Evolutionary conservation across 306 rosid species (phyloP).

Genomic region (Casuarina equisetifolia): DNA sequence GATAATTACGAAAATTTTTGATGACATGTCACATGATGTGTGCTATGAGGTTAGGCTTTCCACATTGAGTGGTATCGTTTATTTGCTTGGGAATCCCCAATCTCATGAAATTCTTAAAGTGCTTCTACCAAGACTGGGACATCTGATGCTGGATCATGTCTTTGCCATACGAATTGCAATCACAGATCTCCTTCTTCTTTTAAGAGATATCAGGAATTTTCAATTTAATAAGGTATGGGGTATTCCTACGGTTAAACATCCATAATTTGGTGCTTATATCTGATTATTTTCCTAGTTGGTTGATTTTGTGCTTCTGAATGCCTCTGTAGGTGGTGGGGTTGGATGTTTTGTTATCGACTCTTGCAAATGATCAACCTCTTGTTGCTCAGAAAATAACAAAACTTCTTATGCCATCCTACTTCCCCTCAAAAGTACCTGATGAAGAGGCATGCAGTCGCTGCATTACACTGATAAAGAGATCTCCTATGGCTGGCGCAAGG

Average conservation of each 20-base stretch:
- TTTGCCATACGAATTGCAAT: slow-evolving; percentile 55
- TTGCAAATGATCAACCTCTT: slow-evolving; percentile 68
- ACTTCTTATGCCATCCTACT: slow-evolving; percentile 80
- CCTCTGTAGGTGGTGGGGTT: slow-evolving; percentile 64
- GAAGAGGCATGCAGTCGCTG: slow-evolving; percentile 93
- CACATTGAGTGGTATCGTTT: slow-evolving; percentile 67
- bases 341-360: slow-evolving; percentile 58
- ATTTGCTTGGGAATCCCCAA: slow-evolving; percentile 74
- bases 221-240: slow-evolving; percentile 76
- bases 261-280: slow-evolving; percentile 1
- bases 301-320: slow-evolving; percentile 19
- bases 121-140: slow-evolving; percentile 76
- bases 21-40: slow-evolving; percentile 72
- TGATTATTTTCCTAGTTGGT: slow-evolving; percentile 22
- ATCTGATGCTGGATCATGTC: slow-evolving; percentile 65
- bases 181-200: slow-evolving; percentile 67
- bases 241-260: slow-evolving; percentile 18
- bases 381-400: slow-evolving; percentile 81
- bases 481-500: slow-evolving; percentile 89
- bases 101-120: slow-evolving; percentile 90
- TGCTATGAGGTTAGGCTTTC: slow-evolving; percentile 84
- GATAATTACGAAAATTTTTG: slow-evolving; percentile 61
- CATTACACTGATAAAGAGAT: slow-evolving; percentile 68
- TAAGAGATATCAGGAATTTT: slow-evolving; percentile 62
- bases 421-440: slow-evolving; percentile 63